A percentile compares a stretch with the other conserved stretches of the same genome.
Conservation (phyloP, 108 stramenopile species). For the Mayamaea pseudoterrestris region DNA sequence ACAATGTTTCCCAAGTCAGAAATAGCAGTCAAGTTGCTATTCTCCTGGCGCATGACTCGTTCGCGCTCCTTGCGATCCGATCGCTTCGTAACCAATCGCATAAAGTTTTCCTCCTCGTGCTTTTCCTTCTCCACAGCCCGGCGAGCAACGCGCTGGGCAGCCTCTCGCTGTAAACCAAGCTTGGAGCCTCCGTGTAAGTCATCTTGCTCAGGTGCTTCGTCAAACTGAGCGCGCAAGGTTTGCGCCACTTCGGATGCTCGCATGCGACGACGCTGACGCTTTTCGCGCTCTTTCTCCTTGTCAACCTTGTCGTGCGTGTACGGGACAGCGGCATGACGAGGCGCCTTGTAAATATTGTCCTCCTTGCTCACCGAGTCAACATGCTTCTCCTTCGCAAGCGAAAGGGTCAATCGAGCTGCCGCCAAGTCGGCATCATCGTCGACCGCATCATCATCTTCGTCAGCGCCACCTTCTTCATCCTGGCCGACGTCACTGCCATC, state of each 20-base stretch:
- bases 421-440: constrained; percentile 20
- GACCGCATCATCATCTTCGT: constrained; percentile 14
- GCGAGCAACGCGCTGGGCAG: constrained; percentile 45
- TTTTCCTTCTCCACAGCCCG: constrained; percentile 47
- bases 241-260: constrained; percentile 67
- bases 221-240: constrained; percentile 54
- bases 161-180: constrained; percentile 54
- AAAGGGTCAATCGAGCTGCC: constrained; percentile 25
- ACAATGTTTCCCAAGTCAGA: too few relatives aligned
- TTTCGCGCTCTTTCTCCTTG: constrained; percentile 30
- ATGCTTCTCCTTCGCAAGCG: constrained; percentile 5
- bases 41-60: constrained; percentile 53
- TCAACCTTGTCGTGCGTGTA: constrained; percentile 48
- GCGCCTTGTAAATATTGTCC: constrained; percentile 52
- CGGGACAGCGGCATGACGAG: constrained; percentile 67
- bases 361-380: neutral
- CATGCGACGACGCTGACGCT: constrained; percentile 41
- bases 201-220: constrained; percentile 77
- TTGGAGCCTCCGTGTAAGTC: constrained; percentile 55
- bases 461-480: too few relatives aligned
- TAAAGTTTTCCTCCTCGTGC: constrained; percentile 75
- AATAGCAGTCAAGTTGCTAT: constrained; percentile 46
- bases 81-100: constrained; percentile 51
- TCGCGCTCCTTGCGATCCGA: constrained; percentile 77
- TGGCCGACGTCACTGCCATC: constrained; percentile 11